phyloP scores from a whole-genome alignment of 768 basidiomycete species.

The Lactarius psammicola region DNA sequence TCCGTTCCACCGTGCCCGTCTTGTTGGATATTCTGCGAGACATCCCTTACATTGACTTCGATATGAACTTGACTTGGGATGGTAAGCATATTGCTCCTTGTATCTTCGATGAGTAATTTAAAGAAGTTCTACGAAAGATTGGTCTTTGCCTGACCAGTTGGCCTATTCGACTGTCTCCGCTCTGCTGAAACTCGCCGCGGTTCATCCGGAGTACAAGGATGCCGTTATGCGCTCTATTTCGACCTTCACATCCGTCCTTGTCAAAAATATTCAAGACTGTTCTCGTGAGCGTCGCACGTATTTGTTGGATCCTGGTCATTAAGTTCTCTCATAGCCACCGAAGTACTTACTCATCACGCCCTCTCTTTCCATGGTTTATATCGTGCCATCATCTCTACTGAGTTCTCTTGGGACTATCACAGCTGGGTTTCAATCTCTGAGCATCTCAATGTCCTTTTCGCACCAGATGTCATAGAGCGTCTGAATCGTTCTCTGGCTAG shows the following conservation, averaged over 20 bases:
- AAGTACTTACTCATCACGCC: conserved; percentile 69
- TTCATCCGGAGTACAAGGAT: conserved; percentile 49
- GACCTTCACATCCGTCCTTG: conserved; percentile 54
- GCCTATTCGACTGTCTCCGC: conserved; percentile 78
- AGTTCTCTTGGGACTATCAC: conserved; percentile 66
- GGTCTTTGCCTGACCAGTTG: conserved; percentile 84
- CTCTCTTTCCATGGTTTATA: conserved; percentile 86
- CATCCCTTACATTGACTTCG: conserved; percentile 74
- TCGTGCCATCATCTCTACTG: conserved; percentile 77
- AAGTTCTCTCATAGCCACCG: conserved; percentile 48
- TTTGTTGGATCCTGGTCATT: background rate
- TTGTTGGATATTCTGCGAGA: conserved; percentile 69
- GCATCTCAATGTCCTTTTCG: conserved; percentile 59
- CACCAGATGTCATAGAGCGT: conserved; percentile 62
- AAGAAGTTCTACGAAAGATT: conserved; percentile 48
- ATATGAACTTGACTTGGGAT: conserved; percentile 74
- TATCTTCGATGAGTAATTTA: background rate
- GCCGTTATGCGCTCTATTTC: conserved; percentile 59
- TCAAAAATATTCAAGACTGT: conserved; percentile 52
- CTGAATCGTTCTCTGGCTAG: conserved; percentile 70
- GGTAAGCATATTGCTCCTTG: conserved; percentile 43
- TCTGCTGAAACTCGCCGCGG: conserved; percentile 61
- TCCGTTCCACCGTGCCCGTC: conserved; percentile 52
- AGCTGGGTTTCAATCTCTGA: conserved; percentile 62
- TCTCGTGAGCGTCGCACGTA: conserved; percentile 45